These are phyloP conservation scores for Suhomyces sp. DNA, from an alignment of 805 yeast species.

Conservation along the genomic window DNA sequence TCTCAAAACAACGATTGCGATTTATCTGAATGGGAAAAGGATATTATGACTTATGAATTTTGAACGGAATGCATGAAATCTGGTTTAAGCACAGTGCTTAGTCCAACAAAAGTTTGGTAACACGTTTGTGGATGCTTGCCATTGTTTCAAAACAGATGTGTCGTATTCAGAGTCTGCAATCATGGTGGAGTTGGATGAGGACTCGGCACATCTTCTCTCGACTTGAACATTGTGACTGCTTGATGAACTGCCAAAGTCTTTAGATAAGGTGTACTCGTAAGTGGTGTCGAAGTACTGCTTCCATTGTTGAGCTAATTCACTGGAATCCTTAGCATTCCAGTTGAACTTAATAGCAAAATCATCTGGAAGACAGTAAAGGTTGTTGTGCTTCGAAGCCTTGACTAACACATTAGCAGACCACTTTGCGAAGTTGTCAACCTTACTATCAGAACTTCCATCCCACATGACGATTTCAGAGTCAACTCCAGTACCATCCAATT, in stretches of 20 bases:
- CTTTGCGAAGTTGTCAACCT: slow-evolving; percentile 12
- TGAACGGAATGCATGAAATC: not conserved
- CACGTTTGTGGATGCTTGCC: slow-evolving; percentile 10
- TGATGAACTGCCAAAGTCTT: slow-evolving; percentile 8
- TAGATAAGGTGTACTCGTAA: slow-evolving; percentile 14
- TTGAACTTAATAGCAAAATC: slow-evolving; percentile 15
- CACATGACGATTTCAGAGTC: slow-evolving; percentile 7
- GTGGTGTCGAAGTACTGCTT: slow-evolving; percentile 14
- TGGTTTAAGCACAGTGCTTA: slow-evolving; percentile 5
- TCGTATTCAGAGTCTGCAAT: slow-evolving; percentile 8
- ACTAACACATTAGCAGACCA: slow-evolving; percentile 17
- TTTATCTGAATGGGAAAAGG: not conserved
- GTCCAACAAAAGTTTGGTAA: slow-evolving; percentile 18
- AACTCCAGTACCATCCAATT: slow-evolving; percentile 11
- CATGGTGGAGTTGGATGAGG: slow-evolving; percentile 6
- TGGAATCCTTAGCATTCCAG: slow-evolving; percentile 8
- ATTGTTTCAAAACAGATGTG: slow-evolving; percentile 2
- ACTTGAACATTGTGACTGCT: not conserved
- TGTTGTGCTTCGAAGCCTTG: slow-evolving; percentile 10
- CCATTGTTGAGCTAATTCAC: slow-evolving; percentile 15
- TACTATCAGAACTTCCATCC: slow-evolving; percentile 8
- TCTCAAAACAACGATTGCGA: not conserved
- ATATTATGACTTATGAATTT: not conserved
- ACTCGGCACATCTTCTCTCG: slow-evolving; percentile 7
- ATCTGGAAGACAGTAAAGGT: slow-evolving; percentile 16